Evolutionary conservation across 164 flowering plant genomes (phyloP).

Genomic region (Vitis riparia): DNA sequence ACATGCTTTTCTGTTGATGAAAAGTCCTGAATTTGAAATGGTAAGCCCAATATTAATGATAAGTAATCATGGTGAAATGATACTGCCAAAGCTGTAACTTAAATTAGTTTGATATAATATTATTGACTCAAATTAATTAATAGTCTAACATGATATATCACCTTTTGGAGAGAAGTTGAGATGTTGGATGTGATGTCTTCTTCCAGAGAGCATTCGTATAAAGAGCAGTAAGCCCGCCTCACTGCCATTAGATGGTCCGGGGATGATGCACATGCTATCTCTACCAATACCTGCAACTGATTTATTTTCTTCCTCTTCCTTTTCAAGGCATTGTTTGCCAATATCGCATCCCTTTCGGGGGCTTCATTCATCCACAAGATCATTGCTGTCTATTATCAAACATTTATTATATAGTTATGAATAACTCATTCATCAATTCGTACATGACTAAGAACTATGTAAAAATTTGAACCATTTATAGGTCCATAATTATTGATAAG

Average conservation of each 20-base stretch:
- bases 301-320: slow-evolving; percentile 34
- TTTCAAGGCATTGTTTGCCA: slow-evolving; percentile 56
- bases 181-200: slow-evolving; percentile 52
- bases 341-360: slow-evolving; percentile 68
- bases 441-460: too few relatives aligned
- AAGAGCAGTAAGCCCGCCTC: slow-evolving; percentile 60
- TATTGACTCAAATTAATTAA: too few relatives aligned
- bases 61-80: too few relatives aligned
- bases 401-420: neutral
- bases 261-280: slow-evolving; percentile 69
- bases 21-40: too few relatives aligned
- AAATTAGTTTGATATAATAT: too few relatives aligned
- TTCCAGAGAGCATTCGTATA: slow-evolving; percentile 68
- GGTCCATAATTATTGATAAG: too few relatives aligned
- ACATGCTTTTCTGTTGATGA: too few relatives aligned
- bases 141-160: slow-evolving; percentile 10
- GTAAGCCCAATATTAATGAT: too few relatives aligned
- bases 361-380: slow-evolving; percentile 70
- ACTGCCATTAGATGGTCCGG: slow-evolving; percentile 62
- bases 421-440: too few relatives aligned
- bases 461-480: too few relatives aligned
- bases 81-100: too few relatives aligned
- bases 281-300: slow-evolving; percentile 51
- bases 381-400: slow-evolving; percentile 59
- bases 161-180: slow-evolving; percentile 52